Evolutionary conservation across 257 asterid genomes (phyloP).

Genomic region (Galeopsis tetrahit): DNA sequence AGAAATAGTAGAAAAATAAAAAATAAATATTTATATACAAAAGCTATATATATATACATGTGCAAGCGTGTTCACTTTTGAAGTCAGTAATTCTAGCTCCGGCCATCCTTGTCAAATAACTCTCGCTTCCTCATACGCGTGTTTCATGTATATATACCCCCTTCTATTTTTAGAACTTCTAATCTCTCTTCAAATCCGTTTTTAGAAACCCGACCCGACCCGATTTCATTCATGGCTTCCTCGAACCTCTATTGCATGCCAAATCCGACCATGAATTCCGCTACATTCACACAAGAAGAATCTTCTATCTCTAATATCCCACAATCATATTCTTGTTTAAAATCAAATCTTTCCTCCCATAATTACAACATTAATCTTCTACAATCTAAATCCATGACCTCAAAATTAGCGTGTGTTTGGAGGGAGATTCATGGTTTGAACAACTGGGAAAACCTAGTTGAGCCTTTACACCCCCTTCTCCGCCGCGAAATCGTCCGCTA

Average conservation of each 20-base stretch:
- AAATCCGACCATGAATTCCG: conserved; percentile 24
- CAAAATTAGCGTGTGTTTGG: conserved; percentile 50
- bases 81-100: conserved; percentile 27
- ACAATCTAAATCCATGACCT: background rate
- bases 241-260: conserved; percentile 27
- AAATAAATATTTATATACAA: background rate
- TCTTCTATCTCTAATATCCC: conserved; percentile 25
- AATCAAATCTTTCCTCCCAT: conserved; percentile 19
- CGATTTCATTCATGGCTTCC: conserved; percentile 38
- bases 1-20: background rate
- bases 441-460: conserved; percentile 60
- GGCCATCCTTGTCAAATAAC: conserved; percentile 30
- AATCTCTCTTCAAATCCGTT: background rate
- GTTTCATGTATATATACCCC: background rate
- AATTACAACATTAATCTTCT: background rate
- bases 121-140: conserved; percentile 14
- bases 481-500: conserved; percentile 59
- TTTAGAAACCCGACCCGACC: background rate
- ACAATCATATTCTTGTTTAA: conserved; percentile 16
- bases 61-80: conserved; percentile 35
- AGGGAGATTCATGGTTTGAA: conserved; percentile 59
- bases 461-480: conserved; percentile 62
- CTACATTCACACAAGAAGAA: conserved; percentile 28
- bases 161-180: background rate
- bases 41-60: background rate